Percentiles rank a stretch among this genome's conserved stretches.
These are phyloP conservation scores for Phialemonium atrogriseum DNA, from an alignment of 2,329 filamentous ascomycete species.

Conservation along the genomic window DNA sequence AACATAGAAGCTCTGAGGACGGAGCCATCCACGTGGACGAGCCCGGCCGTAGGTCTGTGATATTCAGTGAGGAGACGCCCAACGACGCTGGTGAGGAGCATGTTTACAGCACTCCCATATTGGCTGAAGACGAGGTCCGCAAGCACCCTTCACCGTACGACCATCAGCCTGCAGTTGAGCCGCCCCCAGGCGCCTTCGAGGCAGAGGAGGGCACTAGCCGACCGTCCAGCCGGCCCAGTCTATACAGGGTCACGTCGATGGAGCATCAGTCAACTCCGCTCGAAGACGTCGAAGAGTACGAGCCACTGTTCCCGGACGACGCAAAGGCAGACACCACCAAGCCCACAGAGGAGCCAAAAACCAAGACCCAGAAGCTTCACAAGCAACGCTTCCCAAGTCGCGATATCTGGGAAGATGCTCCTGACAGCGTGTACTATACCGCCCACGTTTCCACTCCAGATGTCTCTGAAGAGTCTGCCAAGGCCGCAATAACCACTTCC, in stretches of 20 bases:
- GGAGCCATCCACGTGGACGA: slow-evolving; percentile 73
- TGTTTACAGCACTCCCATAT: slow-evolving; percentile 66
- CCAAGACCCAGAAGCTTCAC: slow-evolving; percentile 42
- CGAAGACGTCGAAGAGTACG: slow-evolving; percentile 88
- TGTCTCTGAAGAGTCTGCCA: slow-evolving; percentile 22
- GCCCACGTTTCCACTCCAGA: slow-evolving; percentile 82
- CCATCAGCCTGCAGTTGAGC: slow-evolving; percentile 75
- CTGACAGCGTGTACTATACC: slow-evolving; percentile 70
- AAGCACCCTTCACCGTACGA: slow-evolving; percentile 62
- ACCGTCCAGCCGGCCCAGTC: slow-evolving; percentile 56
- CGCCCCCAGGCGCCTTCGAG: slow-evolving; percentile 52
- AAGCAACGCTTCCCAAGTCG: slow-evolving; percentile 80
- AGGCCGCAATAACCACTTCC: slow-evolving; percentile 9
- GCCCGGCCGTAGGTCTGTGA: slow-evolving; percentile 35
- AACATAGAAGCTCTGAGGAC: slow-evolving; percentile 46
- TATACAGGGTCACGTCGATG: slow-evolving; percentile 47
- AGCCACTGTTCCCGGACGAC: slow-evolving; percentile 85
- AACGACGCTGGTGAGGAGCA: slow-evolving; percentile 50
- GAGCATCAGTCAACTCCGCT: slow-evolving; percentile 60
- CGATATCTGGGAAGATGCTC: slow-evolving; percentile 96
- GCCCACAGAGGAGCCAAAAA: slow-evolving; percentile 23
- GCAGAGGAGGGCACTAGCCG: slow-evolving; percentile 26
- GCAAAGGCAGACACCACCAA: slow-evolving; percentile 36
- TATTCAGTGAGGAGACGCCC: slow-evolving; percentile 33
- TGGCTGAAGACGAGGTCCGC: slow-evolving; percentile 79